These are phyloP conservation scores for Phytophthora palmivora DNA, from an alignment of 352 stramenopile genomes.

Conservation along the genomic window DNA sequence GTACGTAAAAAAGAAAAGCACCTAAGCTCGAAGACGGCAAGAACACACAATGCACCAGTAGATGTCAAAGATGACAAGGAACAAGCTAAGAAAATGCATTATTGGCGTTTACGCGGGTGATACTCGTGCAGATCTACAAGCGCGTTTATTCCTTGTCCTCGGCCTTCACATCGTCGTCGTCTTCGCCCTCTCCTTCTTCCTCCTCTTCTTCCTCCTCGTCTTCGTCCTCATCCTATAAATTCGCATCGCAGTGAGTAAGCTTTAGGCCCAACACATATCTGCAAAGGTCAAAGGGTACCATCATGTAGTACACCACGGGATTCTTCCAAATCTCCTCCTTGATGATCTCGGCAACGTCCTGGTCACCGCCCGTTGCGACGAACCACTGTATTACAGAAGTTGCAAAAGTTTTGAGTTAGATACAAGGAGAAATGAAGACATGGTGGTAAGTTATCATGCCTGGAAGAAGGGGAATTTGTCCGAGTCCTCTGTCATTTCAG, in stretches of 20 bases:
- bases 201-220: slow-evolving; percentile 52
- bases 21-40: slow-evolving; percentile 12
- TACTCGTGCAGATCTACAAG: neutral
- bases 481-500: slow-evolving; percentile 57
- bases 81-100: slow-evolving; percentile 24
- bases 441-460: slow-evolving; percentile 29
- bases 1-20: slow-evolving; percentile 69
- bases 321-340: slow-evolving; percentile 86
- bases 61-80: neutral
- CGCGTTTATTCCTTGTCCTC: slow-evolving; percentile 42
- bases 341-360: slow-evolving; percentile 76
- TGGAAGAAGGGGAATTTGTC: slow-evolving; percentile 63
- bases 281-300: slow-evolving; percentile 26
- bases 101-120: slow-evolving; percentile 6
- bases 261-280: neutral
- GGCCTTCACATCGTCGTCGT: slow-evolving; percentile 28
- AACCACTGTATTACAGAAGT: slow-evolving; percentile 56
- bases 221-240: slow-evolving; percentile 47
- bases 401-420: slow-evolving; percentile 16
- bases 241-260: slow-evolving; percentile 6
- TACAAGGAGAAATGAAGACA: neutral
- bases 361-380: slow-evolving; percentile 53
- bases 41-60: neutral
- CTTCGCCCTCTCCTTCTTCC: slow-evolving; percentile 38
- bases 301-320: slow-evolving; percentile 65